Base-by-base conservation (phyloP, 306 rosid species). In the Oxytropis ochrocephala region DNA sequence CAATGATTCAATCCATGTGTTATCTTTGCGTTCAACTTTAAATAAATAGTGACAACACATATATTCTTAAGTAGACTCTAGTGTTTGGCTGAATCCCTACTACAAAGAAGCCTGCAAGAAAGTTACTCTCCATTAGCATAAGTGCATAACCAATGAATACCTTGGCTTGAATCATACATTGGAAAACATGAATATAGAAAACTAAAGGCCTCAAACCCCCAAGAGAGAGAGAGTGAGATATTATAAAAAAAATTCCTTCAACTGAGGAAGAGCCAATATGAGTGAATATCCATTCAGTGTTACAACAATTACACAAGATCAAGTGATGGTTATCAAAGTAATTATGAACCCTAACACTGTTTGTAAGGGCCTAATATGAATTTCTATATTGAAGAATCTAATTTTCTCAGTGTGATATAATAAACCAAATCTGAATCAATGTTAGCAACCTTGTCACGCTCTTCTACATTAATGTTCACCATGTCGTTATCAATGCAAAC, bases 401-500 rank as follows among this genome's bases (percentile, higher is more conserved):
- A 74, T 39, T 70, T 67, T 68, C 70, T 70, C 59, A 11, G n/a
- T 8, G 54, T 42, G 56, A 17, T 65, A 44, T 48, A 8, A 44
- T 30, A 27, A 11, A 64, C 57, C 36, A 53, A 72, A 51, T 84
- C 84, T 1, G 87, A 68, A 69, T 76, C 67, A 67, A 95, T 84
- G 84, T 95, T 88, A 39, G 84, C 71, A 78, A 87, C 88, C 66
- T 68, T 85, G 74, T 95, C 99, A 7, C 5, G 58, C 35, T 87
- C 80, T 49, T 72, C 83, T 48, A 89, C 75, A n/a, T 46, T 64
- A 71, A 95, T 69, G 54, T 82, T 84, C 18, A 85, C 85, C 73
- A 38, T 48, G 18, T 96, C 99, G 7, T 83, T 84, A 72, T 91
- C 99, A 10, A 91, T 77, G 72, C 80, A 94, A 82, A 66, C 99